Conservation (phyloP, 1,284 basidiomycete genomes). For the Xerocomus nothofagi region DNA sequence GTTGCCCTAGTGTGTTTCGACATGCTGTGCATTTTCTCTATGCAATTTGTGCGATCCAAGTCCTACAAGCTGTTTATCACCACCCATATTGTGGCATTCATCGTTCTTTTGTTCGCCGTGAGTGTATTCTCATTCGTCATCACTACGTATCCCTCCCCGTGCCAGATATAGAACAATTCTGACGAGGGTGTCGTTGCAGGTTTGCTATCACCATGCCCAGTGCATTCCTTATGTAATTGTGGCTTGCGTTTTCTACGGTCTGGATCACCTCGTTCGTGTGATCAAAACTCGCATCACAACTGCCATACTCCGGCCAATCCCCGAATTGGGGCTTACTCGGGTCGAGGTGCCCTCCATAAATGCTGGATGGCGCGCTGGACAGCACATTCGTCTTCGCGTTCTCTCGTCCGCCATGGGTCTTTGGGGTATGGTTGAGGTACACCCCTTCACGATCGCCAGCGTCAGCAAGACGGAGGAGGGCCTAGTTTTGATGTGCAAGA, state of each 20-base stretch:
- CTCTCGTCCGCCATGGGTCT: conserved; percentile 57
- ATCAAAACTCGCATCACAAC: conserved; percentile 65
- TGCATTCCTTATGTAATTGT: conserved; percentile 51
- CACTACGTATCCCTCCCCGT: background rate
- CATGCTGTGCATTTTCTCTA: conserved; percentile 54
- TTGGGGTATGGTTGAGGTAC: conserved; percentile 60
- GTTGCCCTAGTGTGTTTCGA: conserved; percentile 52
- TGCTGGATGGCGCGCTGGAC: conserved; percentile 80
- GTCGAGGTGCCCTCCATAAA: conserved; percentile 61
- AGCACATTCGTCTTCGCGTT: conserved; percentile 75
- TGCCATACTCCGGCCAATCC: conserved; percentile 56
- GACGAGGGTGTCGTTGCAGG: conserved; percentile 28
- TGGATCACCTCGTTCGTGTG: conserved; percentile 65
- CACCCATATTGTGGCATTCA: conserved; percentile 48
- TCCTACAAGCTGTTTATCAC: conserved; percentile 58
- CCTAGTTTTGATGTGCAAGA: conserved; percentile 62
- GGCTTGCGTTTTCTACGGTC: conserved; percentile 58
- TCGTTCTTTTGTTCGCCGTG: conserved; percentile 51
- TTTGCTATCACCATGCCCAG: conserved; percentile 45
- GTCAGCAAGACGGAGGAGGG: conserved; percentile 46
- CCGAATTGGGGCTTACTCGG: conserved; percentile 59
- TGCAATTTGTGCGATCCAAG: conserved; percentile 46
- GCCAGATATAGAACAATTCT: background rate
- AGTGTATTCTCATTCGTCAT: conserved; percentile 23
- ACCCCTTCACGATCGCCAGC: conserved; percentile 79